Percentiles rank a stretch among this genome's conserved stretches.
phyloP scores from a whole-genome alignment of 257 asterid species.

The Plantago ovata region DNA sequence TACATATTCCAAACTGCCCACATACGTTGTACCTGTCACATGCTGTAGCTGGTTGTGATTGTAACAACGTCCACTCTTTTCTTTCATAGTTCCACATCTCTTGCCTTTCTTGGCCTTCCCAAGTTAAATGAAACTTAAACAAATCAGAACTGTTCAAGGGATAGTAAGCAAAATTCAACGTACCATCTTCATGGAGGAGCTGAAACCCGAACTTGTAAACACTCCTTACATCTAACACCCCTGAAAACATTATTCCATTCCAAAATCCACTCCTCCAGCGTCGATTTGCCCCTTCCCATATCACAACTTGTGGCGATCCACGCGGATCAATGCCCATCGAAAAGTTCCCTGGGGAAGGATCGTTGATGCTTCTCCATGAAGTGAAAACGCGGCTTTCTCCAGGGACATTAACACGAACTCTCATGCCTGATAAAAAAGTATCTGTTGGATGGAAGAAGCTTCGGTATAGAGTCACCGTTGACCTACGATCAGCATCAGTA shows the following conservation, averaged over 20 bases:
- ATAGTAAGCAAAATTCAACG: slow-evolving; percentile 32
- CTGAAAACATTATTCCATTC: slow-evolving; percentile 46
- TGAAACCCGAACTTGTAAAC: slow-evolving; percentile 42
- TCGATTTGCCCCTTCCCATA: slow-evolving; percentile 59
- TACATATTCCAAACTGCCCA: slow-evolving; percentile 59
- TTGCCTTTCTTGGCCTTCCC: slow-evolving; percentile 50
- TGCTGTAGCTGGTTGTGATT: slow-evolving; percentile 38
- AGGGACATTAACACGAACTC: slow-evolving; percentile 19
- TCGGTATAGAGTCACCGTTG: no score
- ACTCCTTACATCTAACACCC: slow-evolving; percentile 39
- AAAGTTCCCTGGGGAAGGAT: slow-evolving; percentile 64
- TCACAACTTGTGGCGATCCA: slow-evolving; percentile 69
- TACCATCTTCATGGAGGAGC: slow-evolving; percentile 22
- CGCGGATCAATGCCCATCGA: slow-evolving; percentile 65
- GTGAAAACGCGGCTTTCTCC: slow-evolving; percentile 39
- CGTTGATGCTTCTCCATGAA: slow-evolving; percentile 51
- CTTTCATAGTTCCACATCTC: slow-evolving; percentile 35
- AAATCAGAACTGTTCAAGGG: slow-evolving; percentile 25
- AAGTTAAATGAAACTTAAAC: slow-evolving; percentile 32
- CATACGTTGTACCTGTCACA: slow-evolving; percentile 59
- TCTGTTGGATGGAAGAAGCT: slow-evolving; percentile 64
- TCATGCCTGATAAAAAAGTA: slow-evolving; percentile 60
- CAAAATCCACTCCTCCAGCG: slow-evolving; percentile 85
- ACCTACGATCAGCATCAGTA: no score
- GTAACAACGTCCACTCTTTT: slow-evolving; percentile 36